phyloP scores from a whole-genome alignment of 1,139 yeast genomes.

The Kazachstania sp. region DNA sequence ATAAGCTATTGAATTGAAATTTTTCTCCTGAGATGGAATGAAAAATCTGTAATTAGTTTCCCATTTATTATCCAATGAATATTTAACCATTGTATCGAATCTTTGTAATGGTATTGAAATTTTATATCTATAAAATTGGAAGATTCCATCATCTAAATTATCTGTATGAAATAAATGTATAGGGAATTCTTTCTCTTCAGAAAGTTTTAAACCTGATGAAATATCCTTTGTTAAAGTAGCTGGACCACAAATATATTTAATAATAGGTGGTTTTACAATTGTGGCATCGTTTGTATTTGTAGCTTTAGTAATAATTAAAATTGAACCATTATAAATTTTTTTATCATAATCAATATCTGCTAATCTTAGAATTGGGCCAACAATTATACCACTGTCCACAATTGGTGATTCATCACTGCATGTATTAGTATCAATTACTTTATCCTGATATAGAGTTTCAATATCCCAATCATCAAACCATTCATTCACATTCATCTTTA shows the following conservation, averaged over 20 bases:
- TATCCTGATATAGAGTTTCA: conserved; percentile 14
- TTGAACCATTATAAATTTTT: conserved; percentile 52
- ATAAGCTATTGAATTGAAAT: conserved; percentile 66
- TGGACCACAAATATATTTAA: conserved; percentile 27
- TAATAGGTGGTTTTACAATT: conserved; percentile 15
- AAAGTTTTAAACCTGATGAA: conserved; percentile 7
- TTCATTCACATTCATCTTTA: conserved; percentile 1
- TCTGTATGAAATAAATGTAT: conserved; percentile 40
- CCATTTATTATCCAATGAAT: conserved; percentile 42
- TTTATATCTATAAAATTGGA: conserved; percentile 55
- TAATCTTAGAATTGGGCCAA: conserved; percentile 73
- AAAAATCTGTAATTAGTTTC: conserved; percentile 35
- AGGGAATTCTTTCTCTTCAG: conserved; percentile 39
- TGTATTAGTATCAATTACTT: conserved; percentile 17
- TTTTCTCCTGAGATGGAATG: conserved; percentile 20
- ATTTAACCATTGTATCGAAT: conserved; percentile 53
- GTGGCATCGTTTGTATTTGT: conserved; percentile 15
- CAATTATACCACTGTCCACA: conserved; percentile 26
- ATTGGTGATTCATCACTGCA: conserved; percentile 20
- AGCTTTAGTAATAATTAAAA: conserved; percentile 36
- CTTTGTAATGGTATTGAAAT: conserved; percentile 41
- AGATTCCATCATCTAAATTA: conserved; percentile 29
- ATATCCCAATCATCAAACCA: conserved; percentile 27
- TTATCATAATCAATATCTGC: conserved; percentile 45
- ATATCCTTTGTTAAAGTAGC: not conserved